Evolutionary conservation across 345 rosid species (phyloP), one percentile per base, ranked within the genome.

Genomic region (Boechera divaricarpa): DNA sequence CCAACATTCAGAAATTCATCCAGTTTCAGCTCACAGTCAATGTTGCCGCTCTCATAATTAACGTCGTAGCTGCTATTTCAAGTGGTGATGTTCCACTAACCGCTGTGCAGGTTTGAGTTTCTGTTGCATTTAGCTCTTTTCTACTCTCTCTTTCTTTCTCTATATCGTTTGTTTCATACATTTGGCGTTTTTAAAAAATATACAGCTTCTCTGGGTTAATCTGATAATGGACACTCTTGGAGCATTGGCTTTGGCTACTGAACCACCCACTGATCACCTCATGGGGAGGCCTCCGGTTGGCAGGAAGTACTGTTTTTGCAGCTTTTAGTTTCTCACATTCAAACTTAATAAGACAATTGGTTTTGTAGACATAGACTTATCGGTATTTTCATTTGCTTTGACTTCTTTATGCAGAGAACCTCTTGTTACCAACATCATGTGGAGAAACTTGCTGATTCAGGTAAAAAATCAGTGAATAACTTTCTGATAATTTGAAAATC

Each of bases 171-270:
- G 39, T 32, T 18, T 63, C 45, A 56, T 35, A 12, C 72, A 47
- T 31, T 54, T 70, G 35, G 6, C 12, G 5, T 49, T 49, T 77
- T 39, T 29, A 16, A 28, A 16, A 16, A 16, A 71, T 10, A 3
- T 77, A 54, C 84, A 96, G 99, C 96, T 96, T 75, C 86, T 96
- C 8, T 96, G 99, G 99, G 95, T 96, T 61, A 96, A 96, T 75
- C 95, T 96, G 69, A 96, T 96, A 48, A 91, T 96, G 99, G 99
- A 96, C 78, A 96, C 98, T 4, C 98, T 96, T 47, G 99, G 99
- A 76, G 99, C 98, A 60, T 84, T 96, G 74, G 99, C 99, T 63
- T 80, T 96, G 82, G 99, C 99, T 67, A 96, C 99, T 29, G 99
- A 96, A 84, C 99, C 99, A 38, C 99, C 99, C 29, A 93, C 89